Conservation (phyloP, 306 rosid genomes). For the Lupinus albus region DNA sequence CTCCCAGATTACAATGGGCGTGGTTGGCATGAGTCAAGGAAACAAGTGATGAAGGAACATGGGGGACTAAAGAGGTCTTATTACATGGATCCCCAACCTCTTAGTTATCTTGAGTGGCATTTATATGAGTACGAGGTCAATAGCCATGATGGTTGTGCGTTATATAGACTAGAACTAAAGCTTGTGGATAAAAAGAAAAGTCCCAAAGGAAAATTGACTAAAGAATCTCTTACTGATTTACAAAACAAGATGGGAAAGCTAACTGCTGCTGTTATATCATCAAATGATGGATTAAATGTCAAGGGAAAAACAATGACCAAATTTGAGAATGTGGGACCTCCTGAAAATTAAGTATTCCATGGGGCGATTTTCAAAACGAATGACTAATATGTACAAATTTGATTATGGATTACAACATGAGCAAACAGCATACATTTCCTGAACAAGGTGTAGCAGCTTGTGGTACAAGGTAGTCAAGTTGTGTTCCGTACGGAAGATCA, state of each 20-base stretch:
- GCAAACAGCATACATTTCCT: constrained; percentile 33
- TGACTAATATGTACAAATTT: constrained; percentile 40
- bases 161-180: constrained; percentile 83
- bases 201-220: constrained; percentile 69
- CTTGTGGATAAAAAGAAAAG: constrained; percentile 81
- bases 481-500: not conserved
- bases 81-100: constrained; percentile 97
- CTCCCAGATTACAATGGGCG: constrained; percentile 88
- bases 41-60: constrained; percentile 88
- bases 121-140: constrained; percentile 83
- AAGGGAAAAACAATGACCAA: constrained; percentile 55
- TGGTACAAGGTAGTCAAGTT: constrained; percentile 28
- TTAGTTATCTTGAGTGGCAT: constrained; percentile 83
- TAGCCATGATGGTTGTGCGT: constrained; percentile 74
- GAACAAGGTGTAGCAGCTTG: constrained; percentile 27
- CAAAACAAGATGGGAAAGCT: constrained; percentile 96
- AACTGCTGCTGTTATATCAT: constrained; percentile 60
- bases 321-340: constrained; percentile 47
- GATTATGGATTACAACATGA: constrained; percentile 12
- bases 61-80: constrained; percentile 94
- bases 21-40: constrained; percentile 99
- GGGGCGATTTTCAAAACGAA: constrained; percentile 29
- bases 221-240: constrained; percentile 80
- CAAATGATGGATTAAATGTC: constrained; percentile 52
- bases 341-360: constrained; percentile 40